These are phyloP conservation scores for Populus deltoides DNA, from an alignment of 345 rosid genomes.

Conservation along the genomic window DNA sequence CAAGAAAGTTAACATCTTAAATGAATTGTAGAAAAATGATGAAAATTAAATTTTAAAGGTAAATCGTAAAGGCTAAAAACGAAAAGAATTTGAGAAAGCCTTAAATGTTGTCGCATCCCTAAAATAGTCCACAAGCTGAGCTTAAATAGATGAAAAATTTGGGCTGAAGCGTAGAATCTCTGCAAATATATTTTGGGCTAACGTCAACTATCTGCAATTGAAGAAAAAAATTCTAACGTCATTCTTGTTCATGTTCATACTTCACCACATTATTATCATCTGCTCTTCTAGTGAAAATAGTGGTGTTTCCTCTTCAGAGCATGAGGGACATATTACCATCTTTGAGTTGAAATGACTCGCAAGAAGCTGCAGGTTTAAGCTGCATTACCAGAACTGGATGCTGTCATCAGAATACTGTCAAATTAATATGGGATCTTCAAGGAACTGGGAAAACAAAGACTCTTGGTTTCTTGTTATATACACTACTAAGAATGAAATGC, in stretches of 20 bases:
- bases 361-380: neutral
- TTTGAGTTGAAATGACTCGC: neutral
- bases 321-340: neutral
- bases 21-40: too few species aligned
- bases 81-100: too few species aligned
- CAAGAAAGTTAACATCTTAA: too few species aligned
- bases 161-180: neutral
- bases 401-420: conserved; percentile 5
- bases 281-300: neutral
- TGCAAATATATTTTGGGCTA: too few species aligned
- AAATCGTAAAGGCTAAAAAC: too few species aligned
- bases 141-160: too few species aligned
- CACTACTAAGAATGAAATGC: conserved; percentile 8
- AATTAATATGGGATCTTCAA: conserved; percentile 17
- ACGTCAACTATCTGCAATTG: too few species aligned
- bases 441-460: conserved; percentile 28
- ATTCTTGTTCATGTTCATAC: too few species aligned
- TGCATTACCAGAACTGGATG: neutral
- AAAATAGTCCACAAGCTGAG: too few species aligned
- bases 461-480: neutral
- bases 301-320: neutral
- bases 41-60: too few species aligned
- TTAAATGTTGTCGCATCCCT: too few species aligned
- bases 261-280: neutral
- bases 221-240: too few species aligned